These are phyloP conservation scores for Mrakiaceae sp. DNA, from an alignment of 1,284 basidiomycete genomes.

Conservation along the genomic window DNA sequence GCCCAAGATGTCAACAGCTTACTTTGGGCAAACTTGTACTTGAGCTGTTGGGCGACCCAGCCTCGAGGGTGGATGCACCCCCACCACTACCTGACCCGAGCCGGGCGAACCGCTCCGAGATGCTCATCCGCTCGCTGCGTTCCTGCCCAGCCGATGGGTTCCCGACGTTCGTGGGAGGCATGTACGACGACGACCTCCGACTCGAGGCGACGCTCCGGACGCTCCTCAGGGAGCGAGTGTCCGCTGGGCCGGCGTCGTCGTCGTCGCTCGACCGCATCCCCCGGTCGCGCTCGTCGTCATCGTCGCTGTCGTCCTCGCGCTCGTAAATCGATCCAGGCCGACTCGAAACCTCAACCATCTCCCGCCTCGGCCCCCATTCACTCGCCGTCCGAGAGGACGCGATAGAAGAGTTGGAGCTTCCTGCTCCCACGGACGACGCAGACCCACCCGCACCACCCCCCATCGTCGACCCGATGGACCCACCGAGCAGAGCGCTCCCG, in stretches of 20 bases:
- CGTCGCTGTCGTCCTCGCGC: conserved; percentile 26
- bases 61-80: neutral
- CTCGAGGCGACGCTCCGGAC: conserved; percentile 7
- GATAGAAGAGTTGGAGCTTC: conserved; percentile 16
- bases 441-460: no score
- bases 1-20: neutral
- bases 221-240: conserved; percentile 6
- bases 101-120: conserved; percentile 14
- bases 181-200: neutral
- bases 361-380: conserved; percentile 30
- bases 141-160: neutral
- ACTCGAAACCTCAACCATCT: conserved; percentile 32
- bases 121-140: conserved; percentile 13
- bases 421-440: conserved; percentile 2
- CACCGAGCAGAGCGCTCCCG: conserved; percentile 25
- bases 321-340: conserved; percentile 33
- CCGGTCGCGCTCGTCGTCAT: conserved; percentile 27
- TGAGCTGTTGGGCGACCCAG: no score
- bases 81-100: neutral
- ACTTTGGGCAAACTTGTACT: conserved; percentile 3
- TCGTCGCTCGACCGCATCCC: neutral
- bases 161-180: no score
- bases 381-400: conserved; percentile 39
- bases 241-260: neutral
- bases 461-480: no score